A percentile compares a stretch with the other conserved stretches of the same genome.
Conservation (phyloP, 257 asterid genomes). For the Vinca minor region DNA sequence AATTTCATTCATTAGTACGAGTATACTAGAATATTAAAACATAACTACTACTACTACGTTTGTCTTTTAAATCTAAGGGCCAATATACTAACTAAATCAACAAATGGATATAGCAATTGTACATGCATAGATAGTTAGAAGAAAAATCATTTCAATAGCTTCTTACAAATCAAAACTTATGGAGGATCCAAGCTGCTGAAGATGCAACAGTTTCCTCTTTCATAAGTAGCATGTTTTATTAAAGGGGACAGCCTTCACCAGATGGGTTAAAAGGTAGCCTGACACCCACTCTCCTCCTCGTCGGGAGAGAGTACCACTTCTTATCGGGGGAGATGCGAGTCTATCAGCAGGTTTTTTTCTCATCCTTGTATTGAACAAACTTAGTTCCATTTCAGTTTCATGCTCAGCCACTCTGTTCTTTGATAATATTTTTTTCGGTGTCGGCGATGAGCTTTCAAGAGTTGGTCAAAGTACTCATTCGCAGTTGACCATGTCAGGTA, state of each 20-base stretch:
- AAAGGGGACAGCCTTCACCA: background rate
- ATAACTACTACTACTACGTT: no score
- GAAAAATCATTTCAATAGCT: background rate
- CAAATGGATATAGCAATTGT: background rate
- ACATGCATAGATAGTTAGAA: background rate
- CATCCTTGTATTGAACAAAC: background rate
- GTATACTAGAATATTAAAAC: no score
- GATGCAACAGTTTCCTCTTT: background rate
- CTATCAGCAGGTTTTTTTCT: background rate
- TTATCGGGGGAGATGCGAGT: background rate
- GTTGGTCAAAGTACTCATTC: no score
- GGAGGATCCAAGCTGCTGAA: background rate
- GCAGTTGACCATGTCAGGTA: no score
- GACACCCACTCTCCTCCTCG: background rate
- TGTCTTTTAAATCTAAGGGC: no score
- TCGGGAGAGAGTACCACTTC: background rate
- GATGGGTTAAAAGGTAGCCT: background rate
- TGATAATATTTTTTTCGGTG: background rate
- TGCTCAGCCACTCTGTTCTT: background rate
- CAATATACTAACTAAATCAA: background rate
- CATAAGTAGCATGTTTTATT: background rate
- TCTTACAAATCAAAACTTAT: background rate
- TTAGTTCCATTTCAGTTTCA: background rate
- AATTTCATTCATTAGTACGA: constrained; percentile 19
- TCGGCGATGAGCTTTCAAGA: background rate